A percentile compares a stretch with the other conserved stretches of the same genome.
These are phyloP conservation scores for Salvia sclarea DNA, from an alignment of 305 asterid species.

Conservation along the genomic window DNA sequence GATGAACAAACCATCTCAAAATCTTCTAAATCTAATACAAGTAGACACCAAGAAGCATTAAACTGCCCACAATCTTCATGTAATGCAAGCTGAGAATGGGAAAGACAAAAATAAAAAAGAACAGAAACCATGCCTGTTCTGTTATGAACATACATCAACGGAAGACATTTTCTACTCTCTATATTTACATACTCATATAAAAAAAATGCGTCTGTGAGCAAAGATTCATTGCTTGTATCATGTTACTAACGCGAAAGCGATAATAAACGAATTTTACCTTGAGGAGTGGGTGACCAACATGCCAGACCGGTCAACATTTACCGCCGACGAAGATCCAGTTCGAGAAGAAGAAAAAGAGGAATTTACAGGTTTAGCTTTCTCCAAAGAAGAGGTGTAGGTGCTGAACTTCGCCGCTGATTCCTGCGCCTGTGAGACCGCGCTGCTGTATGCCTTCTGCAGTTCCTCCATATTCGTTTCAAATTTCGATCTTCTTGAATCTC, in stretches of 20 bases:
- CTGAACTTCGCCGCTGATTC: conserved; percentile 24
- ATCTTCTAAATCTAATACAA: not conserved
- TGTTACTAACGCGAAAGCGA: not conserved
- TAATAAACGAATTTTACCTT: conserved; percentile 6
- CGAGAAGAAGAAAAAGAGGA: conserved; percentile 21
- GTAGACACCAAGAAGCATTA: not conserved
- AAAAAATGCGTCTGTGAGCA: not conserved
- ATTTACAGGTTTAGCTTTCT: conserved; percentile 17
- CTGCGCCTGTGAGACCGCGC: conserved; percentile 28
- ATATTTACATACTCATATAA: not conserved
- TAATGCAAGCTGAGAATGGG: not conserved
- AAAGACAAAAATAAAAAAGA: not conserved
- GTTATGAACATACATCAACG: not conserved
- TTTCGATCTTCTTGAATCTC: not conserved
- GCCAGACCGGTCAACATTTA: conserved; percentile 18
- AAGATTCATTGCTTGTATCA: not conserved
- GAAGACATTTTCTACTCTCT: not conserved
- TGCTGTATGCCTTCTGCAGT: conserved; percentile 34
- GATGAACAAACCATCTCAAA: not conserved
- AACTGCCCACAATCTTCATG: not conserved
- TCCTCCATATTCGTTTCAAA: conserved; percentile 27
- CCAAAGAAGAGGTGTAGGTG: conserved; percentile 23
- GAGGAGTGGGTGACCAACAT: conserved; percentile 19
- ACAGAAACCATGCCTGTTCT: not conserved
- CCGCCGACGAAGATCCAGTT: conserved; percentile 25